Conservation (phyloP, 179 eudicot genomes). For the Actinidia polygama region DNA sequence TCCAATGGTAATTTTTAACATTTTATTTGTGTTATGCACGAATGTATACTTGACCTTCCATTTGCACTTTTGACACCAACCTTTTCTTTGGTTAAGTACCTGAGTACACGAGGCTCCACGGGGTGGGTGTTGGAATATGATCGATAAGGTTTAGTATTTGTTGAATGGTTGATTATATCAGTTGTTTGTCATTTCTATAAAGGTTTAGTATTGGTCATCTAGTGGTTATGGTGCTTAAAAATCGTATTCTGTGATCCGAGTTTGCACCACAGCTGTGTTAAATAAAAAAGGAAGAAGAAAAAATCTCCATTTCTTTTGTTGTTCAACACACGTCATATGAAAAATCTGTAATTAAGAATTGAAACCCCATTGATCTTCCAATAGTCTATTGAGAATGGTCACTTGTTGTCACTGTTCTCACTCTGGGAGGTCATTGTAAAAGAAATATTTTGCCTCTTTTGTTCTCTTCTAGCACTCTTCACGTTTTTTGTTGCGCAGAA, state of each 20-base stretch:
- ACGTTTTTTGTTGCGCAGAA: constrained; percentile 40
- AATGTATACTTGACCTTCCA: not conserved
- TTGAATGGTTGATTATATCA: not conserved
- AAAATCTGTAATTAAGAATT: not conserved
- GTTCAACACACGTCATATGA: not conserved
- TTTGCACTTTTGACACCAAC: not conserved
- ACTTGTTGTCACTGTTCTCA: not conserved
- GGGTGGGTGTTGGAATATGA: constrained; percentile 91
- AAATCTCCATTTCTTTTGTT: not conserved
- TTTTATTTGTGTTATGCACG: not conserved
- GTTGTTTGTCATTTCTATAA: not conserved
- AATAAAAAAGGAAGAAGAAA: not conserved
- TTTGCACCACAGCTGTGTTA: not conserved
- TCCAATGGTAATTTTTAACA: constrained; percentile 46
- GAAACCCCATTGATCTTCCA: not conserved
- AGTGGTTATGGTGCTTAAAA: not conserved
- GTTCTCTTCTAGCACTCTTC: not conserved
- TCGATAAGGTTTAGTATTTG: constrained; percentile 54
- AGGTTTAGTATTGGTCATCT: not conserved
- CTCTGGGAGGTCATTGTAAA: not conserved
- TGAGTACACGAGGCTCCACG: constrained; percentile 54
- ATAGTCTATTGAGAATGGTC: not conserved
- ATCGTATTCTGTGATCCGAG: not conserved
- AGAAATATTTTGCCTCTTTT: not conserved
- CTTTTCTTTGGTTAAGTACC: no score